Evolutionary conservation across 1,284 basidiomycete genomes (phyloP), one percentile per base, ranked within the genome.

Genomic region (Trichosporon sp.): DNA sequence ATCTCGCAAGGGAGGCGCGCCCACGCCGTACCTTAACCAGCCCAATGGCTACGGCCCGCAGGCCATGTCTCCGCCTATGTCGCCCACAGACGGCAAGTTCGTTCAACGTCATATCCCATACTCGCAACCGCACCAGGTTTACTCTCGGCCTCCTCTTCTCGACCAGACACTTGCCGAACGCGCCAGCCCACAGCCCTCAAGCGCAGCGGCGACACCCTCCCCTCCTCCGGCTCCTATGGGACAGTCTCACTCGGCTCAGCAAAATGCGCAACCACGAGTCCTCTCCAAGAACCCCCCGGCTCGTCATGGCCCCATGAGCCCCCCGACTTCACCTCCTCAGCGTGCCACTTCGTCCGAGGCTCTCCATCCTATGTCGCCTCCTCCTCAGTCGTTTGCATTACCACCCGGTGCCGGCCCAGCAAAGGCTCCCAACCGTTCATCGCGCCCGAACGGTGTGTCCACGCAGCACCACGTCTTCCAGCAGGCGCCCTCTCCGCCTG

Each of bases 121-220:
- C 49, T 54, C 49, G 27, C 49, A 54, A 44, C 61, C 58, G 3
- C 59, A 60, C 25, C 66, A 67, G 54, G 34, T 29, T 16, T 68
- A 68, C 36, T 61, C 66, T 23, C 63, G 66, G 3, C 66, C 66
- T 7, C 66, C 66, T 8, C 49, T 68, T 10, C 63, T 68, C 27
- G 65, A 66, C 32, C 21, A 40, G 27, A 27, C 27, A n/a, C 25
- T 29, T 19, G 49, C 25, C 11, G 49, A 16, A 29, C 25, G 49
- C 14, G 27, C 49, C 14, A 54, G 31, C 27, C n/a, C 49, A 16
- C 56, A 57, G 56, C 32, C 31, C 27, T 33, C 56, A 16, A 57
- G 33, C 32, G 56, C 32, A 23, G 27, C 49, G 27, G 49, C 49
- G 25, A 54, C 49, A 3, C 49, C 49, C 16, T 54, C 49, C n/a